Conservation (phyloP, 2,329 filamentous ascomycete species). For the Penicillium sclerotigenum region DNA sequence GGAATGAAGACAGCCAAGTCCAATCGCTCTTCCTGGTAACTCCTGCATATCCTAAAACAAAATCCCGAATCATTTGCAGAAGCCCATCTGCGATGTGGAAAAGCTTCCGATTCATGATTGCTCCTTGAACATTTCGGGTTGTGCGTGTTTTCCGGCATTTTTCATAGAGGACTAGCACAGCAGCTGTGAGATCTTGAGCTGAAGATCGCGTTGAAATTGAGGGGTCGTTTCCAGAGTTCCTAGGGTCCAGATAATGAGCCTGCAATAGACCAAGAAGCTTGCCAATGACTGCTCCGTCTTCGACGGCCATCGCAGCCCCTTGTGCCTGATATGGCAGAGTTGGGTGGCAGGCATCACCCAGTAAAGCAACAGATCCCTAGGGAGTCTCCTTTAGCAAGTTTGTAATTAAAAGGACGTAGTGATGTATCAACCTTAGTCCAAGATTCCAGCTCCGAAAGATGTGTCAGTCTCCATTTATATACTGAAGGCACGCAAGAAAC, state of each 20-base stretch:
- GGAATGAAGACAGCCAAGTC: slow-evolving; percentile 13
- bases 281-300: slow-evolving; percentile 64
- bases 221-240: slow-evolving; percentile 35
- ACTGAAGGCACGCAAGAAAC: slow-evolving; percentile 53
- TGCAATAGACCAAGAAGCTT: slow-evolving; percentile 47
- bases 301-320: slow-evolving; percentile 63
- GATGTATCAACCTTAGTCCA: slow-evolving; percentile 32
- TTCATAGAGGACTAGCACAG: slow-evolving; percentile 13
- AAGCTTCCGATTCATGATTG: slow-evolving; percentile 12
- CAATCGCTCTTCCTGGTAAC: slow-evolving; percentile 20
- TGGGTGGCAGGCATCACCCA: slow-evolving; percentile 60
- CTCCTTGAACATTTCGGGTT: slow-evolving; percentile 16
- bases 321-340: slow-evolving; percentile 62
- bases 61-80: slow-evolving; percentile 13
- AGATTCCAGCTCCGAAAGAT: slow-evolving; percentile 39
- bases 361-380: slow-evolving; percentile 16
- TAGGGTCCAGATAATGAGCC: not conserved
- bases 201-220: not conserved
- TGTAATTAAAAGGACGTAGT: not conserved
- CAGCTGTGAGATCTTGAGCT: not conserved
- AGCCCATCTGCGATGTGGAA: slow-evolving; percentile 22
- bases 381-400: not conserved
- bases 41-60: slow-evolving; percentile 10
- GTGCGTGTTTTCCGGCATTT: slow-evolving; percentile 17
- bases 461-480: slow-evolving; percentile 65